A percentile compares a stretch with the other conserved stretches of the same genome.
Evolutionary conservation across 306 rosid genomes (phyloP).

Genomic region (Astragalus membranaceus): DNA sequence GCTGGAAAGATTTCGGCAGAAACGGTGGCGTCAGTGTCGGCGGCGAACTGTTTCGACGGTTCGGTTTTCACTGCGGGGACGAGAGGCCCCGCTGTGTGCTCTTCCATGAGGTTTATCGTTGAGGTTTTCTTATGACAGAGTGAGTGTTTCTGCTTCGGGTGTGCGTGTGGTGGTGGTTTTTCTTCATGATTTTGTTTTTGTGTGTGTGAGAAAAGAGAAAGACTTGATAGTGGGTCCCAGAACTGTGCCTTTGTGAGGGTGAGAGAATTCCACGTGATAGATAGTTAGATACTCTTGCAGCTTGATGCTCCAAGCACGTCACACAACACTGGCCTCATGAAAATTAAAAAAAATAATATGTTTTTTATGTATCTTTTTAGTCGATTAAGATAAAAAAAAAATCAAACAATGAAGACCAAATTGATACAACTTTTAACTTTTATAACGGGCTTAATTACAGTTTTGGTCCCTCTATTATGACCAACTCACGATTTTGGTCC

Average conservation of each 20-base stretch:
- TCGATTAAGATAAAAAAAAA: too few relatives aligned
- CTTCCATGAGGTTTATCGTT: slow-evolving; percentile 24
- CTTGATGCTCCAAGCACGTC: slow-evolving; percentile 22
- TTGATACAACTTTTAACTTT: too few relatives aligned
- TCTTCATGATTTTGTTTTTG: not conserved
- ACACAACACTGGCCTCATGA: slow-evolving; percentile 10
- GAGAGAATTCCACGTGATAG: slow-evolving; percentile 34
- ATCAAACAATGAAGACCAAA: too few relatives aligned
- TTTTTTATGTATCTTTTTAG: too few relatives aligned
- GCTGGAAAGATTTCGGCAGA: slow-evolving; percentile 4
- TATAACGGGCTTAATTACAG: too few relatives aligned
- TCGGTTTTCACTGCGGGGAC: slow-evolving; percentile 49
- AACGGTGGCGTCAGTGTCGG: slow-evolving; percentile 25
- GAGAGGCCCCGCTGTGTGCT: slow-evolving; percentile 41
- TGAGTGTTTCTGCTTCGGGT: not conserved
- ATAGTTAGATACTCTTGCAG: not conserved
- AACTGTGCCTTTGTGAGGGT: slow-evolving; percentile 23
- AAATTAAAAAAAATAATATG: too few relatives aligned
- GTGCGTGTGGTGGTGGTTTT: not conserved
- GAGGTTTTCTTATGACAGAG: not conserved
- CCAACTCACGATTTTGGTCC: too few relatives aligned
- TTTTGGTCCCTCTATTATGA: too few relatives aligned
- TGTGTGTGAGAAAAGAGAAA: not conserved
- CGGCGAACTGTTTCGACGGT: not conserved
- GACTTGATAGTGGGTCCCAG: slow-evolving; percentile 19